phyloP scores from a whole-genome alignment of 202 grass and related monocot species.

The Panicum hallii region DNA sequence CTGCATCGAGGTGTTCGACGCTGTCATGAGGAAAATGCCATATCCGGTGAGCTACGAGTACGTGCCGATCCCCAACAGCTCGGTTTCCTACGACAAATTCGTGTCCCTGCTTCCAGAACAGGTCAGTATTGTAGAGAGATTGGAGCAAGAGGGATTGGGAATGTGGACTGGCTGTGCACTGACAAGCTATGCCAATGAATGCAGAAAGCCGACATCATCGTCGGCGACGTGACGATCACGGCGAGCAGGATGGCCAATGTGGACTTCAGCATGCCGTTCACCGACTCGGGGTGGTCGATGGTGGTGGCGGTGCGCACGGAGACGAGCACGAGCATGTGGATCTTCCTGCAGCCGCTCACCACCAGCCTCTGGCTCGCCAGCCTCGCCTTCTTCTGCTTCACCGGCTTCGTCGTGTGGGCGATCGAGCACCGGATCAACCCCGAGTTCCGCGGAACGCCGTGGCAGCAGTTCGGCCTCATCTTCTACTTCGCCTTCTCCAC shows the following conservation, averaged over 20 bases:
- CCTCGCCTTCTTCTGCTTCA: constrained; percentile 85
- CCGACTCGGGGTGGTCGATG: constrained; percentile 84
- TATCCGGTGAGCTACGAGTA: constrained; percentile 55
- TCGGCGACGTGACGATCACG: constrained; percentile 77
- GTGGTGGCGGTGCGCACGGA: constrained; percentile 55
- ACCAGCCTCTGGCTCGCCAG: constrained; percentile 68
- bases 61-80: neutral
- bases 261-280: constrained; percentile 82
- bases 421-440: constrained; percentile 83
- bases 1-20: constrained; percentile 81
- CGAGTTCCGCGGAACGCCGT: constrained; percentile 67
- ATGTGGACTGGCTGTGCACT: too few relatives aligned
- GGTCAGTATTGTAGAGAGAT: constrained; percentile 27
- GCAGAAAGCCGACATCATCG: constrained; percentile 52
- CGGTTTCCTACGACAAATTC: constrained; percentile 52
- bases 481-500: constrained; percentile 95
- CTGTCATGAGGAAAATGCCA: constrained; percentile 49
- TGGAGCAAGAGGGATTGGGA: neutral
- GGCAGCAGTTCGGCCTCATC: constrained; percentile 77
- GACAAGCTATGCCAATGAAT: too few relatives aligned
- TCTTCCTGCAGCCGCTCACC: constrained; percentile 82
- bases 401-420: constrained; percentile 81
- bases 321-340: constrained; percentile 60
- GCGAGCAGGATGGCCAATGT: constrained; percentile 55
- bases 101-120: constrained; percentile 40